These are phyloP conservation scores for Hypsizygus marmoreus DNA, from an alignment of 768 basidiomycete genomes.

Conservation along the genomic window DNA sequence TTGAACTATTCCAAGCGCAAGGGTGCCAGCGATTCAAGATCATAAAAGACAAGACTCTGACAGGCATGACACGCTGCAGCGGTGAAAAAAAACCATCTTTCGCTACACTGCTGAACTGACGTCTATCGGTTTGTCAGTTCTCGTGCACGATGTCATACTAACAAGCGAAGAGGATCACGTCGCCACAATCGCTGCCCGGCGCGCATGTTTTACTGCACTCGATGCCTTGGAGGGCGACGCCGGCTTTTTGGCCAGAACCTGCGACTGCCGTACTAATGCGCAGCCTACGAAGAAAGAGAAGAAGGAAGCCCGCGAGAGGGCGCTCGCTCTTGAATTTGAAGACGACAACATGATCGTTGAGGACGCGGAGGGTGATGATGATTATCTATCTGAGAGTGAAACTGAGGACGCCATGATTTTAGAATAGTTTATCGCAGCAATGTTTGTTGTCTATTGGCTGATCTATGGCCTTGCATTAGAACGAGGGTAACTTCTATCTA, in stretches of 20 bases:
- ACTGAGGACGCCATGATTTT: constrained; percentile 20
- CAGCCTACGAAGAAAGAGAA: constrained; percentile 37
- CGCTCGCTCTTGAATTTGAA: constrained; percentile 25
- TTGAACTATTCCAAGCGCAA: constrained; percentile 71
- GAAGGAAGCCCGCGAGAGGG: constrained; percentile 28
- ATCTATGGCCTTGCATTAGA: neutral
- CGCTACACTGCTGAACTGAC: constrained; percentile 4
- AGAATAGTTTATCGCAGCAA: constrained; percentile 5
- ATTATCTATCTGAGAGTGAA: constrained; percentile 12
- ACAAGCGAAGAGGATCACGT: constrained; percentile 57
- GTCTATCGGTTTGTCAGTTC: constrained; percentile 40
- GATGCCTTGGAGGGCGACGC: constrained; percentile 69
- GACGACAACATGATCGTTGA: constrained; percentile 18
- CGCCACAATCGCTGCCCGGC: constrained; percentile 55
- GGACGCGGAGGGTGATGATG: constrained; percentile 4
- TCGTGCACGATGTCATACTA: constrained; percentile 67
- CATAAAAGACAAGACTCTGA: constrained; percentile 46
- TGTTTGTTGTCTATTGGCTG: neutral
- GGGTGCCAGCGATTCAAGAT: constrained; percentile 71
- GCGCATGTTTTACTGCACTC: constrained; percentile 64
- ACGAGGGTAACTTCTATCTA: neutral
- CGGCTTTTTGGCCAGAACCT: constrained; percentile 60
- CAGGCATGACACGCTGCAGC: neutral
- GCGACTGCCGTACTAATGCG: constrained; percentile 60
- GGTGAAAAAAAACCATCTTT: constrained; percentile 13